These are phyloP conservation scores for Globisporangium splendens DNA, from an alignment of 352 stramenopile genomes.

Conservation along the genomic window DNA sequence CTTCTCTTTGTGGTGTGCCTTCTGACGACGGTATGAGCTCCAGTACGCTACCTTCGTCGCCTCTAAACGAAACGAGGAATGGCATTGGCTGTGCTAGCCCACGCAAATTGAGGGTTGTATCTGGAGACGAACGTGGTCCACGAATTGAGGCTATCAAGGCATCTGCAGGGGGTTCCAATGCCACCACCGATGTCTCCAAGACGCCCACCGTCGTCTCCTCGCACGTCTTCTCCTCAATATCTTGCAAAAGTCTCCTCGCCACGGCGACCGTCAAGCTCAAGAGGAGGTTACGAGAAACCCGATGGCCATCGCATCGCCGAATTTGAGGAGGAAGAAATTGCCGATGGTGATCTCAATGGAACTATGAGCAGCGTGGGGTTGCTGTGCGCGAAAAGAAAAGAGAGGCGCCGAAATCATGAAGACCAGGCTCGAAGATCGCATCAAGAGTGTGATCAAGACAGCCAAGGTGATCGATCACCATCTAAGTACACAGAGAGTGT, in stretches of 20 bases:
- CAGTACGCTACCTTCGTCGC: not conserved
- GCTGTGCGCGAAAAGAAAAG: slow-evolving; percentile 8
- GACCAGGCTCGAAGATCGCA: slow-evolving; percentile 1
- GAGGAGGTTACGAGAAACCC: not conserved
- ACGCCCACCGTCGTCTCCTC: not conserved
- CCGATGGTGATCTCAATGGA: slow-evolving; percentile 20
- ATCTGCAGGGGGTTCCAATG: not conserved
- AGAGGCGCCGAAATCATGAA: slow-evolving; percentile 5
- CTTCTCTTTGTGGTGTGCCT: not conserved
- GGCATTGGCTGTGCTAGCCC: slow-evolving; percentile 20
- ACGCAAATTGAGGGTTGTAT: slow-evolving; percentile 18
- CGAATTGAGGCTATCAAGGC: slow-evolving; percentile 3
- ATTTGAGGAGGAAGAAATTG: slow-evolving; percentile 39
- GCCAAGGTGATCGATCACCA: slow-evolving; percentile 12
- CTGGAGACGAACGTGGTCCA: slow-evolving; percentile 4
- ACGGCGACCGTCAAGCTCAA: not conserved
- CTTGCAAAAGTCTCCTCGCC: slow-evolving; percentile 6
- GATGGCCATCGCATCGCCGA: slow-evolving; percentile 20
- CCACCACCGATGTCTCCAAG: not conserved
- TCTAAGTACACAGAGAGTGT: slow-evolving; percentile 32
- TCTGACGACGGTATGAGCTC: not conserved
- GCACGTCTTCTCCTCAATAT: slow-evolving; percentile 7
- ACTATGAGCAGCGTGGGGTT: slow-evolving; percentile 7
- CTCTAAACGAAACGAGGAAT: not conserved
- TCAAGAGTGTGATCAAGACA: slow-evolving; percentile 12